Base-by-base conservation (phyloP, 2,329 filamentous ascomycete species). In the Aspergillus pseudoviridinutans region DNA sequence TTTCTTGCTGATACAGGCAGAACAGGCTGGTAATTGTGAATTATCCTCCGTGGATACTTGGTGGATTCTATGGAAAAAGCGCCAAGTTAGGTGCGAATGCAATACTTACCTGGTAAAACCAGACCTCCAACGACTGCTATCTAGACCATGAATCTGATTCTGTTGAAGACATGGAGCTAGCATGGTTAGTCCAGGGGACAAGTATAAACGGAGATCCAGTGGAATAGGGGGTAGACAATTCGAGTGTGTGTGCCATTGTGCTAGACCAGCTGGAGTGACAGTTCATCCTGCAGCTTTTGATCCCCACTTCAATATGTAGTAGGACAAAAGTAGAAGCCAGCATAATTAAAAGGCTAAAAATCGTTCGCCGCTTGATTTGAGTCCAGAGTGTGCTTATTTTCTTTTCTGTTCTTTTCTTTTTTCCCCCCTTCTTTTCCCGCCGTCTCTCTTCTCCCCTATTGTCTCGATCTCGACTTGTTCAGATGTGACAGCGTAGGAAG, bases 171-270 rank as follows among this genome's bases (percentile, higher is more conserved):
- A 42, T 46, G 57, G 59, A 57, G 54, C 57, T 53, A 50, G 46
- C 44, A 53, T 52, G 58, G 57, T 28, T 51, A 49, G 14, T 17
- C 32, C 3, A 17, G 47, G 47, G 60, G 62, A 67, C 66, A 67
- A 67, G 62, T 62, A 65, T 67, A 67, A 66, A 58, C 51, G 59
- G 62, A 65, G 61, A 62, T 63, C 60, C 60, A 58, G 56, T 14
- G 25, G 24, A 14, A 38, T 7, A 17, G 32, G 32, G 5, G 14
- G 14, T 17, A 3, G 32, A 14, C 12, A 32, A 32, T 32, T 32
- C 10, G 28, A 17, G 32, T 14, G 5, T 17, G 12, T 38, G 14
- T 7, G 32, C 32, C 14, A 17, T 17, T 17, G 32, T 38, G 32
- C 32, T 38, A 38, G 14, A 35, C 12, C 57, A 12, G 49, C 24